These are phyloP conservation scores for Pterocarpus macrocarpus DNA, from an alignment of 306 rosid species.

Conservation along the genomic window DNA sequence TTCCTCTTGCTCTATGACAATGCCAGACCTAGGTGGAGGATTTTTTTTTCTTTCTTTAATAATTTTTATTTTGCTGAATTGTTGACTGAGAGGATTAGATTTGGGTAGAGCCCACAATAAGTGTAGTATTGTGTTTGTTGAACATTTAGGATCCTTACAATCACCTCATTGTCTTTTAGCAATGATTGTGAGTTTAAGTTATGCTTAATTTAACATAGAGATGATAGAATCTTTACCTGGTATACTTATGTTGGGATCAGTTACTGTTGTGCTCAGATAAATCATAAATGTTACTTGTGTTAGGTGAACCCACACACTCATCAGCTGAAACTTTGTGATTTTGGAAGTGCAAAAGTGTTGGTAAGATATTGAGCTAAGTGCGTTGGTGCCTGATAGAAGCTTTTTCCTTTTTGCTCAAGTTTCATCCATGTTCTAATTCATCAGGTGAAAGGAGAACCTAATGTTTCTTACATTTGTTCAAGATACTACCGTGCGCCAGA, in stretches of 20 bases:
- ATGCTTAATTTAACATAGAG: slow-evolving; percentile 29
- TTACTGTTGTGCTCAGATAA: slow-evolving; percentile 45
- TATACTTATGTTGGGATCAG: slow-evolving; percentile 28
- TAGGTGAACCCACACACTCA: slow-evolving; percentile 99
- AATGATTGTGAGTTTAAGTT: slow-evolving; percentile 15
- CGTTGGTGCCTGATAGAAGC: slow-evolving; percentile 37
- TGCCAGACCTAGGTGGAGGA: neutral
- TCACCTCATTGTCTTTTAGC: neutral
- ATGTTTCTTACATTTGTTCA: slow-evolving; percentile 98
- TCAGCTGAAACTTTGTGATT: slow-evolving; percentile 97
- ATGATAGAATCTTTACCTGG: neutral
- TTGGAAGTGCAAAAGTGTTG: slow-evolving; percentile 98
- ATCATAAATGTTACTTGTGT: slow-evolving; percentile 36
- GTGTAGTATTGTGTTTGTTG: neutral
- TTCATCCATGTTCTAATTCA: slow-evolving; percentile 46
- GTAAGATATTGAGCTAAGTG: slow-evolving; percentile 61
- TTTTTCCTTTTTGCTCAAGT: slow-evolving; percentile 29
- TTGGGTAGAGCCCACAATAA: neutral
- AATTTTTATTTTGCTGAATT: too few relatives aligned
- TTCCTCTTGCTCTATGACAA: slow-evolving; percentile 10
- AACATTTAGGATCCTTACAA: slow-evolving; percentile 11
- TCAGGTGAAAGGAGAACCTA: slow-evolving; percentile 99
- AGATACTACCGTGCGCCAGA: slow-evolving; percentile 99
- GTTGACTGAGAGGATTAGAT: slow-evolving; percentile 2
- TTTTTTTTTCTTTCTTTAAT: too few relatives aligned